A percentile compares a stretch with the other conserved stretches of the same genome.
Conservation (phyloP, 306 rosid genomes). For the Biancaea sappan region DNA sequence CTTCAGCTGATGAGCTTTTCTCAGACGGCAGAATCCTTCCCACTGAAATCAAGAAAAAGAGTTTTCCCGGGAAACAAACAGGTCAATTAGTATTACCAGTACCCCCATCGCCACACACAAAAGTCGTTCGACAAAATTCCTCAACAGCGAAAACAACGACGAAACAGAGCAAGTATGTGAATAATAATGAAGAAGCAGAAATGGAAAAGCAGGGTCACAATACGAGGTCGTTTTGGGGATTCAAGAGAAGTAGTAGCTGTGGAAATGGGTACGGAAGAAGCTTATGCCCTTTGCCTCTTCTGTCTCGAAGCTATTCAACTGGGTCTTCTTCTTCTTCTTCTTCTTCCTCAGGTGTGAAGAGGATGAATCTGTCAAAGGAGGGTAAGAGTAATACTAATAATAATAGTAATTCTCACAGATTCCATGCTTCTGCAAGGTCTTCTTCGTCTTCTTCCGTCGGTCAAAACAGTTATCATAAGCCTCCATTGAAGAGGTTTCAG, state of each 20-base stretch:
- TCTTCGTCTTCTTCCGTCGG: constrained; percentile 16
- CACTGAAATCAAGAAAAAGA: constrained; percentile 61
- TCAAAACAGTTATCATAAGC: constrained; percentile 51
- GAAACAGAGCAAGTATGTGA: constrained; percentile 36
- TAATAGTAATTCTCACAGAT: constrained; percentile 53
- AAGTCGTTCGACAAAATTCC: constrained; percentile 11
- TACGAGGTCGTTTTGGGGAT: constrained; percentile 80
- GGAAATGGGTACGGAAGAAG: constrained; percentile 77
- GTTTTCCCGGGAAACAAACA: constrained; percentile 24
- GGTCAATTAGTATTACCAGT: constrained; percentile 26
- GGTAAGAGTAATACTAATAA: constrained; percentile 30
- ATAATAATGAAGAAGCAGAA: constrained; percentile 40
- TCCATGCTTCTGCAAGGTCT: constrained; percentile 34
- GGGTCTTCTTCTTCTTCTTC: constrained; percentile 56
- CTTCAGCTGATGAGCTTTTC: constrained; percentile 89
- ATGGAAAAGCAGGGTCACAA: constrained; percentile 46
- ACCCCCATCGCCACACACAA: constrained; percentile 41
- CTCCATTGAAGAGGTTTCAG: constrained; percentile 71
- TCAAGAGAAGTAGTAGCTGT: constrained; percentile 85
- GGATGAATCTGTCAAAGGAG: constrained; percentile 48
- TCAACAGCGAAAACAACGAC: constrained; percentile 21
- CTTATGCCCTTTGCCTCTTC: constrained; percentile 79
- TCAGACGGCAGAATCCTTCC: constrained; percentile 78
- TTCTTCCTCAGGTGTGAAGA: constrained; percentile 46
- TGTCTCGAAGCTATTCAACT: constrained; percentile 84